Percentiles rank a stretch among this genome's conserved stretches.
phyloP scores from a whole-genome alignment of 2,329 filamentous ascomycete species.

The Graphium sp. region DNA sequence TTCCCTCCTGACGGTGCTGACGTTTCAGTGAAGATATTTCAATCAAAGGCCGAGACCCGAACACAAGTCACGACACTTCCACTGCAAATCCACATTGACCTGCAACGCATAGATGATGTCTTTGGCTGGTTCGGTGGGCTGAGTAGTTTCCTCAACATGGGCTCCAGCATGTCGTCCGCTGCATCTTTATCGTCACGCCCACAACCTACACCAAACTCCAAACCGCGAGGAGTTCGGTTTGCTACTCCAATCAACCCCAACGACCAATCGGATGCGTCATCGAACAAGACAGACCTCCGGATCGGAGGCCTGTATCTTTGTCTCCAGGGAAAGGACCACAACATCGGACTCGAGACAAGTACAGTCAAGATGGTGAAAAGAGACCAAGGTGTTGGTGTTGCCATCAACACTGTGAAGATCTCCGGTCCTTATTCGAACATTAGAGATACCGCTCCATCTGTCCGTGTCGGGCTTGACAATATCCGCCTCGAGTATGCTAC shows the following conservation, averaged over 20 bases:
- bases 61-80: conserved; percentile 63
- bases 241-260: conserved; percentile 32
- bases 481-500: conserved; percentile 58
- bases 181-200: conserved; percentile 30
- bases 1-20: conserved; percentile 41
- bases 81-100: conserved; percentile 57
- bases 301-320: conserved; percentile 63
- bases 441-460: conserved; percentile 36
- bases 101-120: conserved; percentile 70
- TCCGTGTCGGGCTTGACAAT: conserved; percentile 44
- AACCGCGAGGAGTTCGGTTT: conserved; percentile 39
- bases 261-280: conserved; percentile 25
- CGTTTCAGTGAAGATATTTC: conserved; percentile 33
- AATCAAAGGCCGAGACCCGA: conserved; percentile 23
- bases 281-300: conserved; percentile 58
- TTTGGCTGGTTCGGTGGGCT: conserved; percentile 81
- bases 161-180: conserved; percentile 65
- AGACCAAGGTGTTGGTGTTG: conserved; percentile 52
- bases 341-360: conserved; percentile 57
- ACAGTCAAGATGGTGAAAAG: conserved; percentile 69
- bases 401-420: conserved; percentile 59
- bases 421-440: conserved; percentile 49
- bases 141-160: conserved; percentile 78
- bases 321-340: conserved; percentile 64
- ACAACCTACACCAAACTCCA: conserved; percentile 18